Conservation (phyloP, 2,329 filamentous ascomycete genomes). For the Thelonectria discophora region DNA sequence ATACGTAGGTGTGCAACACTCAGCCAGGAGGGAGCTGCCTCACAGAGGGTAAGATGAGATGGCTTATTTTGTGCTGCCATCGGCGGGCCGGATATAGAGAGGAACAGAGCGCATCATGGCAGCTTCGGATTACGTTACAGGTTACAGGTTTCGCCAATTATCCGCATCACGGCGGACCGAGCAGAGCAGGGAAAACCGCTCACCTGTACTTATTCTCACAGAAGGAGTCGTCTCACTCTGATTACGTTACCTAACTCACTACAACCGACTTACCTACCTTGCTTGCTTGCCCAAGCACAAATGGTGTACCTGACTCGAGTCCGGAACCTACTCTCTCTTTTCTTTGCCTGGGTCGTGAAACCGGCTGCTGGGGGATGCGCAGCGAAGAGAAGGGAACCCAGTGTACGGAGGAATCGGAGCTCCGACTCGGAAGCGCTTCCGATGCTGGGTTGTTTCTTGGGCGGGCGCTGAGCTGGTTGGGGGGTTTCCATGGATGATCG, state of each 20-base stretch:
- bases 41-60: no score
- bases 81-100: background rate
- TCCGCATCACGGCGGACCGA: no score
- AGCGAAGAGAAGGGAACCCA: slow-evolving; percentile 7
- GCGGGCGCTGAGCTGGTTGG: no score
- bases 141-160: no score
- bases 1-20: no score
- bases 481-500: no score
- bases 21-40: no score
- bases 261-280: background rate
- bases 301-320: background rate
- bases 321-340: background rate
- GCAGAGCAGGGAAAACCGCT: no score
- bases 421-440: slow-evolving; percentile 9
- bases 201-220: background rate
- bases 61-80: background rate
- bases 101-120: background rate
- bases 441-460: background rate
- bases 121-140: background rate
- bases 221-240: background rate
- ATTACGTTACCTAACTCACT: background rate
- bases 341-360: background rate
- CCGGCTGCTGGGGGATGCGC: background rate
- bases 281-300: no score
- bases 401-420: slow-evolving; percentile 3